These are phyloP conservation scores for Albophoma yamanashiensis DNA, from an alignment of 2,329 filamentous ascomycete genomes.

Conservation along the genomic window DNA sequence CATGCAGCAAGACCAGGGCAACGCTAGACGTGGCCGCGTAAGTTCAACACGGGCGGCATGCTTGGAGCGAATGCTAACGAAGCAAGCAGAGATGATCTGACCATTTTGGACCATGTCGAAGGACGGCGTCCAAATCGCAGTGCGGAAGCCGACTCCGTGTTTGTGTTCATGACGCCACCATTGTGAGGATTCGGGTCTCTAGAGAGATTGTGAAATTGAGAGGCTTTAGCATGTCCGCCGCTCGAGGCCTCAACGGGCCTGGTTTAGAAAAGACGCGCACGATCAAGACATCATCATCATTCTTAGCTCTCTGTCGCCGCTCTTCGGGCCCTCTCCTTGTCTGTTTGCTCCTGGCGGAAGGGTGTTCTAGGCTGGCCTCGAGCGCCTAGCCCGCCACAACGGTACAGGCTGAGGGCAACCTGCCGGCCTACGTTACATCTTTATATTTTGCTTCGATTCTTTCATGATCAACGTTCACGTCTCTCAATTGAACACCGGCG, in stretches of 20 bases:
- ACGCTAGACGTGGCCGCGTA: constrained; percentile 48
- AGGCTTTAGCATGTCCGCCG: background rate
- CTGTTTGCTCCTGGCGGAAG: background rate
- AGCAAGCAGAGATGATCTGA: constrained; percentile 16
- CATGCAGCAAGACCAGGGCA: constrained; percentile 42
- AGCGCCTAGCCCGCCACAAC: background rate
- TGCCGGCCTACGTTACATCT: constrained; percentile 2
- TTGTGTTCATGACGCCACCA: background rate
- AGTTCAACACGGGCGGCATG: constrained; percentile 17
- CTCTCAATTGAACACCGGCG: constrained; percentile 4
- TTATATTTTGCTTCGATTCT: background rate
- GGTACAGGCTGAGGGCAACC: constrained; percentile 1
- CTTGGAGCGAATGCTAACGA: constrained; percentile 12
- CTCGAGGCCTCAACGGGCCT: background rate
- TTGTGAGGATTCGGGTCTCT: background rate
- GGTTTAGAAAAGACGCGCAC: background rate
- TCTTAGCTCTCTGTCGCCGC: background rate
- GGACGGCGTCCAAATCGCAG: background rate
- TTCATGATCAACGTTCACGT: constrained; percentile 7
- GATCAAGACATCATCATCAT: background rate
- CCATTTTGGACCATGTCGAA: background rate
- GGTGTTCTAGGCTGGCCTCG: constrained; percentile 1
- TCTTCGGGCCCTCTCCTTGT: background rate
- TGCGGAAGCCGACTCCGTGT: background rate
- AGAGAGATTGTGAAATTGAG: constrained; percentile 1